Conservation (phyloP, 2,329 filamentous ascomycete species). For the Trichophyton equinum region DNA sequence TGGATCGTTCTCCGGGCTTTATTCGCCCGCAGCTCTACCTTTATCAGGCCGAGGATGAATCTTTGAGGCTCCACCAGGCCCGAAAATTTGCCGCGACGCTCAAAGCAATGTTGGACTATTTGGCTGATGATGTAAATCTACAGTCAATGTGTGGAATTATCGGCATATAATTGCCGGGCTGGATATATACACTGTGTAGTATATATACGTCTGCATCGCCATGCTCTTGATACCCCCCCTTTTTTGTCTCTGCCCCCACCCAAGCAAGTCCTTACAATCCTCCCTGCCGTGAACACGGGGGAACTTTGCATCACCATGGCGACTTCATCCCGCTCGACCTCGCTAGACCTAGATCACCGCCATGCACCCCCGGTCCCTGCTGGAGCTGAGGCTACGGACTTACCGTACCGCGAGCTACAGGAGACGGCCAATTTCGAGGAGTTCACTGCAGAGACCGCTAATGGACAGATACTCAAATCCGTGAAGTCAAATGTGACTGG, state of each 20-base stretch:
- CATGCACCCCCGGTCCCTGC: conserved; percentile 15
- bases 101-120: neutral
- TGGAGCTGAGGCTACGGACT: conserved; percentile 37
- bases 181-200: neutral
- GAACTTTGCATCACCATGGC: neutral
- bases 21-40: neutral
- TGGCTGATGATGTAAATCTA: neutral
- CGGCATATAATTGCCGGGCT: neutral
- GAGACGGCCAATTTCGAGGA: conserved; percentile 51
- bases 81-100: neutral
- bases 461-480: conserved; percentile 49
- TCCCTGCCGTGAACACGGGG: neutral
- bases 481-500: conserved; percentile 44
- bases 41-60: neutral
- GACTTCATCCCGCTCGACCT: neutral
- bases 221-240: too few relatives aligned
- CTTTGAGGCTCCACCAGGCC: neutral
- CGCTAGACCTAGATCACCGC: neutral
- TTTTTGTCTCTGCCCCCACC: neutral
- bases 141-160: too few relatives aligned
- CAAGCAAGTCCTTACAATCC: neutral
- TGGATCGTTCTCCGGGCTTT: neutral
- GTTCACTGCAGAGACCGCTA: conserved; percentile 50
- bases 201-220: neutral
- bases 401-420: conserved; percentile 54